Evolutionary conservation across 176 grass and related monocot genomes (phyloP).

Genomic region (Puya raimondii): DNA sequence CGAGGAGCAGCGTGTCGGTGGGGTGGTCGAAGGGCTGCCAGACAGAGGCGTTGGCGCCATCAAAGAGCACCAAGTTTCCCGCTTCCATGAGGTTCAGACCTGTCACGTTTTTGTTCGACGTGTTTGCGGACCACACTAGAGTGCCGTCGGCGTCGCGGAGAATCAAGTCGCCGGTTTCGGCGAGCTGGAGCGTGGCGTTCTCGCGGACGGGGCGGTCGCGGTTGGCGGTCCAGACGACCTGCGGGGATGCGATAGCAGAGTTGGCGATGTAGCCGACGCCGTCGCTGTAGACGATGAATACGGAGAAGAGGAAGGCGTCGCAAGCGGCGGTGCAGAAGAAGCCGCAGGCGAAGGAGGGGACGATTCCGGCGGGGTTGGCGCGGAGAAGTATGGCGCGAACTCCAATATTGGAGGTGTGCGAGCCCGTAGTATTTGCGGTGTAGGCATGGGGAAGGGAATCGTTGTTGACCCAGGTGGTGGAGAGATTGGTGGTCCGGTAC

Average conservation of each 20-base stretch:
- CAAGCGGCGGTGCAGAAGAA: conserved; percentile 45
- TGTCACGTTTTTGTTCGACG: conserved; percentile 15
- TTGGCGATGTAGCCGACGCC: not conserved
- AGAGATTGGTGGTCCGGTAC: conserved; percentile 35
- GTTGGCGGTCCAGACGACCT: conserved; percentile 54
- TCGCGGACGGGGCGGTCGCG: conserved; percentile 24
- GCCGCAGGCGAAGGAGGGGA: conserved; percentile 32
- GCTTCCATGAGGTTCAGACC: conserved; percentile 36
- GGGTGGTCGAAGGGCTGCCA: conserved; percentile 60
- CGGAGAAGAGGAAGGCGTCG: conserved; percentile 34
- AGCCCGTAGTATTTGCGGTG: not conserved
- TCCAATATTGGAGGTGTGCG: not conserved
- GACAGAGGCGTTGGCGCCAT: conserved; percentile 22
- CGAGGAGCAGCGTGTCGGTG: conserved; percentile 40
- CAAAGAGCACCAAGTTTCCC: conserved; percentile 55
- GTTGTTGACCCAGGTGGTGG: conserved; percentile 33
- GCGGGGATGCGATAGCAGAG: not conserved
- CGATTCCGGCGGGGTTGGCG: conserved; percentile 21
- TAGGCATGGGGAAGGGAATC: conserved; percentile 26
- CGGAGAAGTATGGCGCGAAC: conserved; percentile 41
- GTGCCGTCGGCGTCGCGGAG: conserved; percentile 33
- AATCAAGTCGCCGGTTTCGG: conserved; percentile 31
- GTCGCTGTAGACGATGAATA: conserved; percentile 29
- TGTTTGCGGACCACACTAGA: conserved; percentile 38
- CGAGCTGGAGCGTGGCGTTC: conserved; percentile 36